These are phyloP conservation scores for Diaporthe ampelina DNA, from an alignment of 2,329 filamentous ascomycete genomes.

Conservation along the genomic window DNA sequence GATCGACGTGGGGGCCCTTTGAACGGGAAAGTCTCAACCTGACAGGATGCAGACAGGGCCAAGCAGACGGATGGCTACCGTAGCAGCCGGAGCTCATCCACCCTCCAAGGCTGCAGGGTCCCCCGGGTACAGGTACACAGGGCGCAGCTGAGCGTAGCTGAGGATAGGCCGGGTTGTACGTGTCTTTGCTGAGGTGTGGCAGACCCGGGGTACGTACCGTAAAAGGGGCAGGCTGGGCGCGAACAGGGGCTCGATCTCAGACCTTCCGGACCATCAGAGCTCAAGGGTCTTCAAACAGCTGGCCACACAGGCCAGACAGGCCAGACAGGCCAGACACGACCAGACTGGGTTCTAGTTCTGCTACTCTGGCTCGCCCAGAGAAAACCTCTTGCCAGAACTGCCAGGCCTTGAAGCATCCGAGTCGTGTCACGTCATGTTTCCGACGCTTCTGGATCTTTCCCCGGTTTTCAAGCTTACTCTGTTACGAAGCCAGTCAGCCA, in stretches of 20 bases:
- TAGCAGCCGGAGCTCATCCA: background rate
- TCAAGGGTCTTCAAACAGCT: background rate
- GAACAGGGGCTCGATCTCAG: background rate
- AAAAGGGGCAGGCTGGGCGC: background rate
- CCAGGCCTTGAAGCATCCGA: conserved; percentile 4
- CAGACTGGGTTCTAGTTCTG: no score
- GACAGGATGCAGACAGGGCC: conserved; percentile 4
- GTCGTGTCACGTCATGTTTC: conserved; percentile 4
- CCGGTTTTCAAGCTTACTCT: conserved; percentile 34
- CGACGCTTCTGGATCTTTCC: conserved; percentile 8
- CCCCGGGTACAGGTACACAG: background rate
- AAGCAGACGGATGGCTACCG: conserved; percentile 15
- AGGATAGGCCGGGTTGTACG: background rate
- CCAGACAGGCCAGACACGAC: no score
- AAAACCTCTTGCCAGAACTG: background rate
- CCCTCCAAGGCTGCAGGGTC: no score
- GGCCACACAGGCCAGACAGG: background rate
- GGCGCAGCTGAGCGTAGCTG: background rate
- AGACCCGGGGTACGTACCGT: background rate
- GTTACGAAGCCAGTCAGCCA: background rate
- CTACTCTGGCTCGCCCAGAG: background rate
- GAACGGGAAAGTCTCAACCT: conserved; percentile 14
- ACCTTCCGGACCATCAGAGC: background rate
- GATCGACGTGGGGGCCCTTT: conserved; percentile 33
- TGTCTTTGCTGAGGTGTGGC: background rate